Evolutionary conservation across 345 rosid genomes (phyloP), one percentile per base, ranked within the genome.

Genomic region (Syzygium grande): DNA sequence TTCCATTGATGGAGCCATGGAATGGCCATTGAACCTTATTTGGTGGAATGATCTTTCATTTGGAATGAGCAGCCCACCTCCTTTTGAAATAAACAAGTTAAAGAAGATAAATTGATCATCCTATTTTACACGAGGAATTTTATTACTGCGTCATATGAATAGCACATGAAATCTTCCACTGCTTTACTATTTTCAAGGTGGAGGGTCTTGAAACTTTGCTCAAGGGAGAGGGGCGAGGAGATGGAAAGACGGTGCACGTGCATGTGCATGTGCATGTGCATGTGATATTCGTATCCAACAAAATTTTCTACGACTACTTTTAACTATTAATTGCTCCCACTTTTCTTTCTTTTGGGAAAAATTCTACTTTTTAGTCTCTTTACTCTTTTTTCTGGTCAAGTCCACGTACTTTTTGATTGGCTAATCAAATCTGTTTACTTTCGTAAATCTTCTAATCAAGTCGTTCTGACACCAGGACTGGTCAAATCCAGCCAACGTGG

Each of bases 291-390:
- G n/a, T 12, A 61, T n/a, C 73, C 73, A 3, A 61, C 34, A 27
- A 61, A n/a, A 1, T 1, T n/a, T n/a, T n/a, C 17, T 13, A 59
- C 0, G 11, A 11, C 0, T 43, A 43, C 5, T 59, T 59, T 59
- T 27, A 27, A 11, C 46, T 56, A 56, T 56, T 56, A 9, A 0
- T 56, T 56, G n/a, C 61, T 23, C 63, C 65, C 30, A 25, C 30
- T 59, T 59, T 59, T 59, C 65, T n/a, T 61, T 61, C n/a, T 0
- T 15, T 5, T 29, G n/a, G n/a, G 16, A 61, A 56, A 13, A 61
- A 13, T 5, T 13, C 0, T n/a, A 61, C 2, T 15, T 61, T 61
- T 13, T 61, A 0, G 34, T 61, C 68, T 6, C 0, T n/a, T 17
- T n/a, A 13, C 30, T 61, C 15, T 6, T n/a, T n/a, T n/a, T n/a